Percentiles rank a stretch among this genome's conserved stretches.
Conservation (phyloP, 1,284 basidiomycete species). For the Ustilago crameri region DNA sequence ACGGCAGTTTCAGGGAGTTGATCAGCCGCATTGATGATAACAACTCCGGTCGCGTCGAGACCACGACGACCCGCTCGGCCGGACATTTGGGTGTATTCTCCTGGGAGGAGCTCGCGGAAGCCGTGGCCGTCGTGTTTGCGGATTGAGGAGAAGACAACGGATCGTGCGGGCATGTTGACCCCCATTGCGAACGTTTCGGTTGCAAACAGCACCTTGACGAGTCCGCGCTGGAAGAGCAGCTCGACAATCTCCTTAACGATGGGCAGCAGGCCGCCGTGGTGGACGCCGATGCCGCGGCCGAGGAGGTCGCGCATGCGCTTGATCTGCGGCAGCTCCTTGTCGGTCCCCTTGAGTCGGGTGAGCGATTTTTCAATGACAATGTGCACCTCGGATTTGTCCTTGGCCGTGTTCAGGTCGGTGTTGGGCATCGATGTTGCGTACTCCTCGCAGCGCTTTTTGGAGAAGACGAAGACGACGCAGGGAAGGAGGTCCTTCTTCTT, state of each 20-base stretch:
- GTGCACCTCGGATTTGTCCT: slow-evolving; percentile 96
- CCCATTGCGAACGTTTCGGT: slow-evolving; percentile 99
- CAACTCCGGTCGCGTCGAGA: slow-evolving; percentile 92
- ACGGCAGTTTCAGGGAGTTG: slow-evolving; percentile 77
- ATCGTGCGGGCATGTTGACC: slow-evolving; percentile 99
- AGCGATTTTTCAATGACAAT: slow-evolving; percentile 91
- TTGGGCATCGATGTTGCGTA: slow-evolving; percentile 90
- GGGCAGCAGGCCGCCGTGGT: slow-evolving; percentile 95
- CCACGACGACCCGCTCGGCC: slow-evolving; percentile 96
- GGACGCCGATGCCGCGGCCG: slow-evolving; percentile 92
- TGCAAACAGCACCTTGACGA: slow-evolving; percentile 97
- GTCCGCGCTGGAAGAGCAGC: slow-evolving; percentile 91
- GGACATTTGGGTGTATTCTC: slow-evolving; percentile 95
- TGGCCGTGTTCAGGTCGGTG: slow-evolving; percentile 83
- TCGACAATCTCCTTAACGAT: slow-evolving; percentile 96
- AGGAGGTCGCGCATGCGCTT: slow-evolving; percentile 89
- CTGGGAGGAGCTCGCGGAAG: slow-evolving; percentile 78
- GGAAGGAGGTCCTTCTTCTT: slow-evolving; percentile 88
- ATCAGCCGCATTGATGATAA: slow-evolving; percentile 83
- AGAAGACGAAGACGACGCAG: slow-evolving; percentile 96
- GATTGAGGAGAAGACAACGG: slow-evolving; percentile 93
- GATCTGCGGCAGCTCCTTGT: slow-evolving; percentile 95
- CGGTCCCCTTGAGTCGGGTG: slow-evolving; percentile 84
- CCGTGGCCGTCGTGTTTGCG: slow-evolving; percentile 94
- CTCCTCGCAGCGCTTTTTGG: slow-evolving; percentile 96